phyloP scores from a whole-genome alignment of 78 protist genomes.

The Dictyostelium intermedium region DNA sequence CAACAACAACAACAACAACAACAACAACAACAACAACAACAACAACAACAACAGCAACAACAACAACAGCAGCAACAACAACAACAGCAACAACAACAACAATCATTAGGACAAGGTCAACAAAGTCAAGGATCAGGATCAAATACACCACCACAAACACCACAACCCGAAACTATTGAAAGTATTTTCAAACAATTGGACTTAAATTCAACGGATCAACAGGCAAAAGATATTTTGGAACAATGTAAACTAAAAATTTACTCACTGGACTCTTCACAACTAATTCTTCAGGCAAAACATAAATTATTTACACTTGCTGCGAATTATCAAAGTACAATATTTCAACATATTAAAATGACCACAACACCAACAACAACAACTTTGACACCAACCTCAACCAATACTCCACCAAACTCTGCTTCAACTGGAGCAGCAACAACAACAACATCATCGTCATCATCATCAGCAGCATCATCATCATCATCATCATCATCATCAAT shows the following conservation, averaged over 20 bases:
- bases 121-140: neutral
- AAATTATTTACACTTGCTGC: neutral
- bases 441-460: neutral
- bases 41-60: neutral
- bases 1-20: neutral
- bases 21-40: neutral
- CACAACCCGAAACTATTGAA: neutral
- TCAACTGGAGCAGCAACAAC: neutral
- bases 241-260: neutral
- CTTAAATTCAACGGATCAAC: neutral
- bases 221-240: neutral
- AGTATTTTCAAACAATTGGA: neutral
- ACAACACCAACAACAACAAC: neutral
- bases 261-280: neutral
- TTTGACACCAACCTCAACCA: neutral
- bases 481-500: neutral
- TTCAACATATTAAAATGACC: neutral
- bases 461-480: neutral
- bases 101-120: neutral
- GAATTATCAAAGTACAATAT: neutral
- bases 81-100: neutral
- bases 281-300: neutral
- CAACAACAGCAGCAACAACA: neutral
- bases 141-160: neutral
- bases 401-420: neutral